A percentile compares a stretch with the other conserved stretches of the same genome.
These are phyloP conservation scores for Cicer judaicum DNA, from an alignment of 306 rosid genomes.

Conservation along the genomic window DNA sequence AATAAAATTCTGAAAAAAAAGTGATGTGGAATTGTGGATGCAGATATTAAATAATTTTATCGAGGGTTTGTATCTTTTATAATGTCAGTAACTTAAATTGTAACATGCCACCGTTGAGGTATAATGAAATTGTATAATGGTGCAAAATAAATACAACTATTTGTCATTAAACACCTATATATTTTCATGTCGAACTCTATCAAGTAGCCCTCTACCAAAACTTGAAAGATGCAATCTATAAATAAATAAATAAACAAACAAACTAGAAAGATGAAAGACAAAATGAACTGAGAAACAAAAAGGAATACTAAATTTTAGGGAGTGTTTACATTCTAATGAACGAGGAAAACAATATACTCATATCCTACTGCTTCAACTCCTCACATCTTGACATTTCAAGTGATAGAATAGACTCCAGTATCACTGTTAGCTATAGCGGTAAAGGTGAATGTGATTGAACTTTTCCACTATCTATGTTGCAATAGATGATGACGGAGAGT, in stretches of 20 bases:
- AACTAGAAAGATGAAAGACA: background rate
- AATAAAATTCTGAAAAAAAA: background rate
- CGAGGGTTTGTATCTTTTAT: background rate
- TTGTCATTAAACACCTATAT: constrained; percentile 14
- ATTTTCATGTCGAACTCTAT: background rate
- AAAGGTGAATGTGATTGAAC: constrained; percentile 22
- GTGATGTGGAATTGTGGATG: background rate
- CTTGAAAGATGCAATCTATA: constrained; percentile 1
- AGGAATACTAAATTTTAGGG: constrained; percentile 28
- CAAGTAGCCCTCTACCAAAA: constrained; percentile 3
- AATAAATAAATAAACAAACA: background rate
- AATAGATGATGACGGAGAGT: constrained; percentile 44
- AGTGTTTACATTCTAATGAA: constrained; percentile 39
- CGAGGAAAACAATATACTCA: constrained; percentile 8
- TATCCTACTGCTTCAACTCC: constrained; percentile 31
- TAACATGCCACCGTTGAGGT: background rate
- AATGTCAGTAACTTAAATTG: background rate
- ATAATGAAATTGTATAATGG: background rate
- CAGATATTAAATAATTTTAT: background rate
- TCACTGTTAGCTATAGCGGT: background rate
- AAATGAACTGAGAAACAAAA: background rate
- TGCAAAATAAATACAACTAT: background rate
- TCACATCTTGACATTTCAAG: constrained; percentile 23
- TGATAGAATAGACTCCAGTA: constrained; percentile 7
- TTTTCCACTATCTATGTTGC: constrained; percentile 42